These are phyloP conservation scores for Rhizodiscina lignyota DNA, from an alignment of 495 filamentous ascomycete genomes.

Conservation along the genomic window DNA sequence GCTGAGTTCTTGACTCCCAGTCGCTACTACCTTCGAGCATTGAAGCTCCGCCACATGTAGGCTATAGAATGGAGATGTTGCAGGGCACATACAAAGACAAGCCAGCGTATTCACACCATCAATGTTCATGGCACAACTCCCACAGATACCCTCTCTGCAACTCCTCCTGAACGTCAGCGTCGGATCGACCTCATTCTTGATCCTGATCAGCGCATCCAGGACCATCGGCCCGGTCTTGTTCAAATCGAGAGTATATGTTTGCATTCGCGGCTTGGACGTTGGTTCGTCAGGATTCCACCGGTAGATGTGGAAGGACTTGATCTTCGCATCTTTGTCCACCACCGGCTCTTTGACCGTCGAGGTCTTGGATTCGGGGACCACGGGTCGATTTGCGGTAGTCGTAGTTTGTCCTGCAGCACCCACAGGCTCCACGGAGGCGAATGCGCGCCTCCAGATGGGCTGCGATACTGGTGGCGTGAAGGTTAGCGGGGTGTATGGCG, in stretches of 20 bases:
- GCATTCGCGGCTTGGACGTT: constrained; percentile 83
- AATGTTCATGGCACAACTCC: constrained; percentile 98
- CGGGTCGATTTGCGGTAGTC: constrained; percentile 4
- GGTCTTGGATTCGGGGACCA: constrained; percentile 30
- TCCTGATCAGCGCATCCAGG: constrained; percentile 85
- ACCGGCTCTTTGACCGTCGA: constrained; percentile 38
- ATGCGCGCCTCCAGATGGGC: no score
- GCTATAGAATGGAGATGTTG: no score
- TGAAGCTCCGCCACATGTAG: no score
- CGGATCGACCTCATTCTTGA: constrained; percentile 98
- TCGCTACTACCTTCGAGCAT: no score
- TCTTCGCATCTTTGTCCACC: constrained; percentile 36
- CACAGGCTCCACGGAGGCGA: no score
- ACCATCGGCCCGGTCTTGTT: constrained; percentile 99
- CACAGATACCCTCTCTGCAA: constrained; percentile 96
- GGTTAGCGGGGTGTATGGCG: no score
- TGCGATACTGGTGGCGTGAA: no score
- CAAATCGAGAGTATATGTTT: constrained; percentile 80
- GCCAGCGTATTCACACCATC: constrained; percentile 93
- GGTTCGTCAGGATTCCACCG: constrained; percentile 93
- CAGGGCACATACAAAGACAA: constrained; percentile 77
- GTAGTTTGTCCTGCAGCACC: no score
- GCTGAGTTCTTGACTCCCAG: no score
- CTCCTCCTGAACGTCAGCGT: constrained; percentile 89
- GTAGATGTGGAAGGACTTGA: constrained; percentile 98